Conservation (phyloP, 441 rosid genomes). For the Adansonia gregorii region DNA sequence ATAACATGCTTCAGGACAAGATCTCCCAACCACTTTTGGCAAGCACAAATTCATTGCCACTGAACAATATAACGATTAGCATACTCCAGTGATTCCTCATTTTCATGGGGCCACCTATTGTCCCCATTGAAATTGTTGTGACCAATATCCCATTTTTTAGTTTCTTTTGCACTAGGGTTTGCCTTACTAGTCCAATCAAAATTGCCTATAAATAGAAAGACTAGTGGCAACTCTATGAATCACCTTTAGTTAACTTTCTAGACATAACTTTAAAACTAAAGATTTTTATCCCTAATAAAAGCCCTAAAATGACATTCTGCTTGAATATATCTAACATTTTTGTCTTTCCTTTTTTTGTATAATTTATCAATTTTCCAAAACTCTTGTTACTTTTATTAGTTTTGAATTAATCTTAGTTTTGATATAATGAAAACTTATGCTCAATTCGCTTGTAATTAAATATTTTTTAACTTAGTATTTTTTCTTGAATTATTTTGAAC, state of each 20-base stretch:
- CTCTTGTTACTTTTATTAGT: too few relatives aligned
- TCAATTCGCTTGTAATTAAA: too few relatives aligned
- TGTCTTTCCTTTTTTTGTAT: too few relatives aligned
- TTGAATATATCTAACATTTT: background rate
- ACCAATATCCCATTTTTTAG: constrained; percentile 60
- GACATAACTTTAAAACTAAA: background rate
- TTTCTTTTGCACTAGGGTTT: constrained; percentile 74
- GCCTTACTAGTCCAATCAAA: constrained; percentile 87
- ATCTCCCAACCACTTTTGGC: constrained; percentile 59
- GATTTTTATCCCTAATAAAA: background rate
- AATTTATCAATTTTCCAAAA: too few relatives aligned
- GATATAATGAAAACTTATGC: too few relatives aligned
- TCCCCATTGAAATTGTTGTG: constrained; percentile 70
- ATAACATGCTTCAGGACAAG: constrained; percentile 57
- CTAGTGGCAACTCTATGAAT: background rate
- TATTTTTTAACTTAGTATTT: too few relatives aligned
- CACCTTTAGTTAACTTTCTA: background rate
- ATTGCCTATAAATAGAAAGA: constrained; percentile 63
- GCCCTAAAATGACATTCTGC: background rate
- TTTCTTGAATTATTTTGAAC: too few relatives aligned
- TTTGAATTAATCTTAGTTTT: too few relatives aligned
- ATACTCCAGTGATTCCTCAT: constrained; percentile 75
- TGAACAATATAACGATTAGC: constrained; percentile 70
- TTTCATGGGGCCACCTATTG: constrained; percentile 70
- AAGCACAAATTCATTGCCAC: constrained; percentile 90